Percentiles rank a stretch among this genome's conserved stretches.
phyloP scores from a whole-genome alignment of 768 basidiomycete genomes.

The Gloeostereum incarnatum region DNA sequence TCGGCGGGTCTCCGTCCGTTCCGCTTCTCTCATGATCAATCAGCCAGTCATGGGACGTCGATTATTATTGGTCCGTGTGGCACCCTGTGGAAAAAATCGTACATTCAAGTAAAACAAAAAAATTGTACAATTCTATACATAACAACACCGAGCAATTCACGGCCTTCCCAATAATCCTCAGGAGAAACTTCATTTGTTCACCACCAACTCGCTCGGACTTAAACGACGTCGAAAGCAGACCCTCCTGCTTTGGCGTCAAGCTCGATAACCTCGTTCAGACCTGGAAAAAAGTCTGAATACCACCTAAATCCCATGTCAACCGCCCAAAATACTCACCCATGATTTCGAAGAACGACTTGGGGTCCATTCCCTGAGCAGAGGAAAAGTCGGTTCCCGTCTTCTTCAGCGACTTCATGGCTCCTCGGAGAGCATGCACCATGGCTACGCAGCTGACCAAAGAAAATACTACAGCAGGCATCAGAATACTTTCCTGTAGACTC shows the following conservation, averaged over 20 bases:
- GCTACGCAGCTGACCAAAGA: conserved; percentile 71
- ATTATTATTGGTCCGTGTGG: background rate
- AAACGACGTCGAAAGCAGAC: conserved; percentile 45
- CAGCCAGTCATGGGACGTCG: background rate
- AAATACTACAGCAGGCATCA: conserved; percentile 37
- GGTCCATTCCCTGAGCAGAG: conserved; percentile 58
- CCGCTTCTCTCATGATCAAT: background rate
- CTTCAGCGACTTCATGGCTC: conserved; percentile 68
- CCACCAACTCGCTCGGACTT: too few species aligned
- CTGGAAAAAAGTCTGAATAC: conserved; percentile 14
- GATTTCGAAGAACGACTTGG: conserved; percentile 68
- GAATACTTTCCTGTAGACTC: background rate
- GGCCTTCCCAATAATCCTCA: too few species aligned
- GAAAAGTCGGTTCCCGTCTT: conserved; percentile 70
- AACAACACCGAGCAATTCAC: too few species aligned
- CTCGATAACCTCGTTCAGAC: conserved; percentile 42
- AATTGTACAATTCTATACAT: too few species aligned
- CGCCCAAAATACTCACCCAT: conserved; percentile 41
- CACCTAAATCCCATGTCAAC: background rate
- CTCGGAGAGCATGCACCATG: conserved; percentile 67
- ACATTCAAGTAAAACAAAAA: too few species aligned
- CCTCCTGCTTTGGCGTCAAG: conserved; percentile 53
- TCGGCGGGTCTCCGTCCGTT: background rate
- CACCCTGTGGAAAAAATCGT: too few species aligned
- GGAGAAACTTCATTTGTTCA: too few species aligned